Conservation (phyloP, 2,329 filamentous ascomycete genomes). For the Epichloe amarillans region DNA sequence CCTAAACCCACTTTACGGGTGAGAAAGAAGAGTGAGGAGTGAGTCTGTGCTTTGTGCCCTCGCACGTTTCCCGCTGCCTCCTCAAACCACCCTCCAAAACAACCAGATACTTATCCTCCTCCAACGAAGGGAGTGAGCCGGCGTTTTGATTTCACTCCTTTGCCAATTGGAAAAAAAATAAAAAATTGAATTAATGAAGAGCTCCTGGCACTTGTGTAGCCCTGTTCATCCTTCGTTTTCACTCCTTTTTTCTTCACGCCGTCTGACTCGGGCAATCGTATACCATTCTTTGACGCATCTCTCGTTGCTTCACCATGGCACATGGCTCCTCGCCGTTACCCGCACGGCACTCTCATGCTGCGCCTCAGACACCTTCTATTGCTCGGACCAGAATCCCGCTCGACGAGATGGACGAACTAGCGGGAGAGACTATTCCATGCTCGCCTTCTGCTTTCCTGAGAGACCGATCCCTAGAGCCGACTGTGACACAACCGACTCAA, state of each 20-base stretch:
- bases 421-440: conserved; percentile 31
- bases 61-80: not conserved
- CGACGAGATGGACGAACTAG: conserved; percentile 32
- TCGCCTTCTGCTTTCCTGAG: conserved; percentile 25
- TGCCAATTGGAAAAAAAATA: not conserved
- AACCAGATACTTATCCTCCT: no score
- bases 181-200: not conserved
- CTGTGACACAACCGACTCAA: conserved; percentile 32
- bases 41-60: not conserved
- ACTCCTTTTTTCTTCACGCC: not conserved
- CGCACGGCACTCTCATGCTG: conserved; percentile 16
- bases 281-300: not conserved
- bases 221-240: not conserved
- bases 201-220: not conserved
- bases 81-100: no score
- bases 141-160: no score
- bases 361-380: conserved; percentile 16
- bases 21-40: not conserved
- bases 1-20: conserved; percentile 1
- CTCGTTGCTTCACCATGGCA: conserved; percentile 13
- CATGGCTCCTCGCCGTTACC: conserved; percentile 19
- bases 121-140: no score
- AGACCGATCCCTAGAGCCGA: conserved; percentile 10
- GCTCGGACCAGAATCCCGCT: conserved; percentile 11
- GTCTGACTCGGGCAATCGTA: not conserved